These are phyloP conservation scores for Huntiella decipiens DNA, from an alignment of 2,329 filamentous ascomycete genomes.

Conservation along the genomic window DNA sequence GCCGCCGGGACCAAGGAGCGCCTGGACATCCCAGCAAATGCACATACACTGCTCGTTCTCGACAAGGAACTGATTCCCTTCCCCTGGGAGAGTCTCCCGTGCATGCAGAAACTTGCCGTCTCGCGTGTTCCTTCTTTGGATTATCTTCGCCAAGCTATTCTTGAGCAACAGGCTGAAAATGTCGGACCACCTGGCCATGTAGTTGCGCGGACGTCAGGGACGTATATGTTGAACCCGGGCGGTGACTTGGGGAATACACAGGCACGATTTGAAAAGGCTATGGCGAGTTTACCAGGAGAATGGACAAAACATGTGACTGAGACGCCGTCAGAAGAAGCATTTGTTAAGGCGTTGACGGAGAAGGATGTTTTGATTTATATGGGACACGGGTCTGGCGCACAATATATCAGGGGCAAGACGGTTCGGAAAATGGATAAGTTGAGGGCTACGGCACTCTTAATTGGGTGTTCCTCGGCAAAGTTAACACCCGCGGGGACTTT, in stretches of 20 bases:
- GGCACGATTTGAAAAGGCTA: slow-evolving; percentile 42
- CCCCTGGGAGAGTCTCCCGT: slow-evolving; percentile 90
- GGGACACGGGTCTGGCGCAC: slow-evolving; percentile 83
- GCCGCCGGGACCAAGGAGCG: slow-evolving; percentile 18
- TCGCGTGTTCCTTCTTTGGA: slow-evolving; percentile 77
- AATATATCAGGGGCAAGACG: slow-evolving; percentile 76
- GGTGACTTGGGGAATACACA: slow-evolving; percentile 70
- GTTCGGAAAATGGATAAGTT: slow-evolving; percentile 63
- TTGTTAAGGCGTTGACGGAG: slow-evolving; percentile 44
- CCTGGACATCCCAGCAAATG: slow-evolving; percentile 22
- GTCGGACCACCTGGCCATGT: slow-evolving; percentile 26
- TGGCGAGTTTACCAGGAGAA: slow-evolving; percentile 36
- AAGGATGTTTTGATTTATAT: slow-evolving; percentile 78
- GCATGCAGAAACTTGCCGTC: slow-evolving; percentile 58
- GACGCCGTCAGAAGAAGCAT: slow-evolving; percentile 57
- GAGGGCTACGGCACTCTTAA: slow-evolving; percentile 61
- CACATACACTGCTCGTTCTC: slow-evolving; percentile 71
- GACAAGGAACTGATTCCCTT: slow-evolving; percentile 84
- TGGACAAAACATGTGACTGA: slow-evolving; percentile 55
- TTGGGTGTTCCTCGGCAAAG: slow-evolving; percentile 81
- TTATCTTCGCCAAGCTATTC: slow-evolving; percentile 57
- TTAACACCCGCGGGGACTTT: slow-evolving; percentile 52
- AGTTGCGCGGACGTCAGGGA: slow-evolving; percentile 35
- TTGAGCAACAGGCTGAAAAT: slow-evolving; percentile 25
- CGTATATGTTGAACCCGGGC: slow-evolving; percentile 79